Evolutionary conservation across 495 filamentous ascomycete species (phyloP), one percentile per base, ranked within the genome.

Genomic region (Penicillium odoratum): DNA sequence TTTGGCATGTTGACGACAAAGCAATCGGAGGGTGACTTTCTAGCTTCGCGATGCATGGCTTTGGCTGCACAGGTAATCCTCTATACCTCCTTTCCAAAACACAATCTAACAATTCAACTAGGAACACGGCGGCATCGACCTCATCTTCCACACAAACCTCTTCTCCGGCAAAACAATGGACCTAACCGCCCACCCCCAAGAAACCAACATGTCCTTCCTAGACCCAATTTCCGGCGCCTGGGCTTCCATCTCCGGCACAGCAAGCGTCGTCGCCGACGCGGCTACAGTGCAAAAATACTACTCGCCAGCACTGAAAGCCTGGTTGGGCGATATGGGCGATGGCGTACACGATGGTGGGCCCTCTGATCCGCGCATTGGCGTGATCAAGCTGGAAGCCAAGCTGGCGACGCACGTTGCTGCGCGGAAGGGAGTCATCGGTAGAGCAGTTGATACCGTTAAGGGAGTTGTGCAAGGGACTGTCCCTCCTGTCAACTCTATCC

Each of bases 61-160:
- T 66, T 97, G 10, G 90, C 91, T 25, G 92, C 81, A n/a, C 87
- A 86, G 75, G 92, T 93, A 78, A 47, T 73, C 38, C 54, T 47
- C 5, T 43, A 29, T 45, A 15, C 30, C 44, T 38, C 13, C 31
- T n/a, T 43, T 42, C 15, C 30, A 8, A 44, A 7, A 8, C 52
- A 7, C 29, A 28, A 48, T 52, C 38, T 55, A 38, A 56, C 11
- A 18, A 13, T 21, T 13, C n/a, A 4, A 7, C 15, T 11, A 93
- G 90, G 87, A 94, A 74, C 80, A 80, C 60, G 85, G 86, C 61
- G 88, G 88, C 65, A 82, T 95, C 49, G 92, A 97, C 71, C 84
- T 96, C 47, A 81, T 96, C 73, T 97, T 98, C 83, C 87, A 94
- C 77, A 91, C 92, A 62, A 97, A 97, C 78, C 91, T 91, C 57